phyloP scores from a whole-genome alignment of 768 basidiomycete genomes.

The Paxillus rubicundulus region DNA sequence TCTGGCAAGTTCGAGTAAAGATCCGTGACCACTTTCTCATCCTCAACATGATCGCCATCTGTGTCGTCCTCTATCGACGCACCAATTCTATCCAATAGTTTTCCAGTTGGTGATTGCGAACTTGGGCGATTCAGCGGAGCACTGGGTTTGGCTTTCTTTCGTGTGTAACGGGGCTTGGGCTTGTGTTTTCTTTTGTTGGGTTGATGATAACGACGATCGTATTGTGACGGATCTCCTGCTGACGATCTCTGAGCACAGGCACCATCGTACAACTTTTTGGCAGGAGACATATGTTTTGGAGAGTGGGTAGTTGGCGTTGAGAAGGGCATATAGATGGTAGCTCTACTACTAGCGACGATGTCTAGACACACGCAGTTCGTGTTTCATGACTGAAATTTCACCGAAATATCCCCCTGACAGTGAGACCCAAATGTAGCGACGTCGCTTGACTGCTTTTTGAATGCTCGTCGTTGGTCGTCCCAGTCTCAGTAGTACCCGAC shows the following conservation, averaged over 20 bases:
- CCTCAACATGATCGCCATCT: conserved; percentile 1
- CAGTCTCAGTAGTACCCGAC: too few relatives aligned
- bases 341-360: background rate
- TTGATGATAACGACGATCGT: background rate
- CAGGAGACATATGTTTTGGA: background rate
- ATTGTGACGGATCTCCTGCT: background rate
- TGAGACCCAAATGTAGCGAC: too few relatives aligned
- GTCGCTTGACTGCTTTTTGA: too few relatives aligned
- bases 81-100: conserved; percentile 23
- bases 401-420: too few relatives aligned
- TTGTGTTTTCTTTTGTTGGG: background rate
- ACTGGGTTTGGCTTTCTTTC: conserved; percentile 5
- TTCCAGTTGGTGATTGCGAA: conserved; percentile 8
- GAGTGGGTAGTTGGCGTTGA: conserved; percentile 2
- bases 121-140: conserved; percentile 15
- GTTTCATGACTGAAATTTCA: too few relatives aligned
- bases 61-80: conserved; percentile 3
- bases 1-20: background rate
- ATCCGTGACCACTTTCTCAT: background rate
- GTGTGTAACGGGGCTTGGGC: background rate
- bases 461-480: too few relatives aligned
- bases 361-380: too few relatives aligned
- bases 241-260: background rate
- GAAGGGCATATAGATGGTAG: background rate
- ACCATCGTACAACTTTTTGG: conserved; percentile 3